A percentile compares a stretch with the other conserved stretches of the same genome.
phyloP scores from a whole-genome alignment of 176 grass and related monocot species.

The Eleusine indica region DNA sequence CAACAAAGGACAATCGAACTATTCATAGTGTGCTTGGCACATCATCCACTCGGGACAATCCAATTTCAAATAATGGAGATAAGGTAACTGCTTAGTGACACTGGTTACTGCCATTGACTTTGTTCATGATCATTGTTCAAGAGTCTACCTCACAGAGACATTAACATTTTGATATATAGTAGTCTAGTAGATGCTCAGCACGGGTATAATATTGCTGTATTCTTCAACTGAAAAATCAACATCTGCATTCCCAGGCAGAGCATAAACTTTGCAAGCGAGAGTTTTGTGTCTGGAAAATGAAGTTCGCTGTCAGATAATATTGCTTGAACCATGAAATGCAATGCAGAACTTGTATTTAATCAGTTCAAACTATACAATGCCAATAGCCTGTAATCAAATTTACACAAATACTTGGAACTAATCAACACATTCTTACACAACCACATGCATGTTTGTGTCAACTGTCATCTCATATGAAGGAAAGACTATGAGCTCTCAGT shows the following conservation, averaged over 20 bases:
- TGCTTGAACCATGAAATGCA: neutral
- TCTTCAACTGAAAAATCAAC: neutral
- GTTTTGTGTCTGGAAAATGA: slow-evolving; percentile 35
- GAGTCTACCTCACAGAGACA: neutral
- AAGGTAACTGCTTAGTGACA: too few relatives aligned
- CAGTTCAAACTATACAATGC: neutral
- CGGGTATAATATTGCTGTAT: neutral
- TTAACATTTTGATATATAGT: slow-evolving; percentile 9
- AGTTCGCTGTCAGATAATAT: slow-evolving; percentile 17
- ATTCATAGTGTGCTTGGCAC: too few relatives aligned
- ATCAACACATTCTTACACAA: neutral
- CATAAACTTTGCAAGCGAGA: neutral
- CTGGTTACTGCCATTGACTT: too few relatives aligned
- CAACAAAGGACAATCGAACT: too few relatives aligned
- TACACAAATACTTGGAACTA: neutral
- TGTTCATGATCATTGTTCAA: neutral
- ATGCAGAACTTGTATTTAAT: neutral
- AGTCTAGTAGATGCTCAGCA: neutral
- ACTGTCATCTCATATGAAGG: neutral
- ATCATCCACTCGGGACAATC: too few relatives aligned
- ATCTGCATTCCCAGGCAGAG: neutral
- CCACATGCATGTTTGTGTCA: neutral
- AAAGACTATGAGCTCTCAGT: neutral
- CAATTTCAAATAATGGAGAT: too few relatives aligned
- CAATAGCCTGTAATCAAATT: neutral